These are phyloP conservation scores for Millerozyma acaciae DNA, from an alignment of 805 yeast species.

Conservation along the genomic window DNA sequence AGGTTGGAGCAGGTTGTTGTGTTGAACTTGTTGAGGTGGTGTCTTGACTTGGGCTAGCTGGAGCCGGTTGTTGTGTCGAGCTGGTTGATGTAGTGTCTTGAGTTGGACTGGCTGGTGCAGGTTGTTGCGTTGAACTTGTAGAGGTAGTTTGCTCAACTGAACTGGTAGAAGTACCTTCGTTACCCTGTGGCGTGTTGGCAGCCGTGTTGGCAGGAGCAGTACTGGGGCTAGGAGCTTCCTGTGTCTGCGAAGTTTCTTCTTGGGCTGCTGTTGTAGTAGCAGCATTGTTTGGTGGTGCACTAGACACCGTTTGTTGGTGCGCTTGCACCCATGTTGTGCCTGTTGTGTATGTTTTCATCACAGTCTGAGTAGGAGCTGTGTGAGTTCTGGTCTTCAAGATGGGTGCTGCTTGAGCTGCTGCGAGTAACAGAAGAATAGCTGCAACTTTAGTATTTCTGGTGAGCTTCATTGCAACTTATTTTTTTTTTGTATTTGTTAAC, in stretches of 20 bases:
- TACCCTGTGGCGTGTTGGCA: no score
- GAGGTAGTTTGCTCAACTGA: constrained; percentile 8
- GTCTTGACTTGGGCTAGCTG: constrained; percentile 10
- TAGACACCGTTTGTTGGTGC: constrained; percentile 12
- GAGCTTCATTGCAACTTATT: constrained; percentile 3
- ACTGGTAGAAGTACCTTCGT: constrained; percentile 8
- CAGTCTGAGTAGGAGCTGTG: constrained; percentile 27
- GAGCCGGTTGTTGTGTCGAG: constrained; percentile 5
- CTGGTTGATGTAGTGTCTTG: constrained; percentile 6
- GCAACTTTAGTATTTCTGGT: background rate
- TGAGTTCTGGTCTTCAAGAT: constrained; percentile 18
- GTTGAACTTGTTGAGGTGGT: constrained; percentile 6
- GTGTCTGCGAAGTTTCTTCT: constrained; percentile 7
- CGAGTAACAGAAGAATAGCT: constrained; percentile 10
- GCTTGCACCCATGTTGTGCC: constrained; percentile 12
- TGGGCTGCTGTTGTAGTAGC: constrained; percentile 6
- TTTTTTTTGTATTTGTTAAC: background rate
- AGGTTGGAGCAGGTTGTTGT: constrained; percentile 5
- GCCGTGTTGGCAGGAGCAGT: constrained; percentile 8
- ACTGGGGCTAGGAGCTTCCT: constrained; percentile 9
- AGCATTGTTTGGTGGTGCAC: constrained; percentile 16
- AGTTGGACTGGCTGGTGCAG: constrained; percentile 3
- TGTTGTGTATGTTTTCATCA: constrained; percentile 19
- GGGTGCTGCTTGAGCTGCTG: constrained; percentile 21
- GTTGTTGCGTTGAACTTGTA: constrained; percentile 4